Percentiles rank a stretch among this genome's conserved stretches.
Evolutionary conservation across 108 stramenopile genomes (phyloP).

Genomic region (Parmales sp.): DNA sequence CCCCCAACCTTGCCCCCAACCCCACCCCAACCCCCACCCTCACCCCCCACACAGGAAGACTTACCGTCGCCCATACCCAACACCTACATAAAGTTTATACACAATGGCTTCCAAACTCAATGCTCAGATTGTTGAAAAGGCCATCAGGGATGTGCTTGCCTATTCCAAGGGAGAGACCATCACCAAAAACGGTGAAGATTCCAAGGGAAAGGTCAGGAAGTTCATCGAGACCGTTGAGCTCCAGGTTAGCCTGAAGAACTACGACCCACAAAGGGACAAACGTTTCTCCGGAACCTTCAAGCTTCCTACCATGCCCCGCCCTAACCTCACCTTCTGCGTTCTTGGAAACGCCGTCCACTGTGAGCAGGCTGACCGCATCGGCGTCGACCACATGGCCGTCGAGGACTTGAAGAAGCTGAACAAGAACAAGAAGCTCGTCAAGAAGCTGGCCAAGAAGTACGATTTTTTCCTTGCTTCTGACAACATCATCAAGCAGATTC

Average conservation of each 20-base stretch:
- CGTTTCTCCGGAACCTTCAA: constrained; percentile 99
- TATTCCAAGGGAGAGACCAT: constrained; percentile 41
- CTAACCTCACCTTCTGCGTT: constrained; percentile 94
- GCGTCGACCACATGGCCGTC: constrained; percentile 90
- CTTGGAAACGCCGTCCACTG: constrained; percentile 97
- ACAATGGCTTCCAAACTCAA: constrained; percentile 78
- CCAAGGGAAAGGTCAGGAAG: constrained; percentile 98
- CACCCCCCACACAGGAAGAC: constrained; percentile 1
- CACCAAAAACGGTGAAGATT: constrained; percentile 35
- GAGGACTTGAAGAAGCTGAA: constrained; percentile 99
- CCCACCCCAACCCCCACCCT: background rate
- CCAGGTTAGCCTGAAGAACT: constrained; percentile 98
- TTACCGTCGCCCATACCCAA: background rate
- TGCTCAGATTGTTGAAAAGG: constrained; percentile 64
- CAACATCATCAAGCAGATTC: constrained; percentile 98
- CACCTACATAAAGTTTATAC: background rate
- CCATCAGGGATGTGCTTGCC: constrained; percentile 39
- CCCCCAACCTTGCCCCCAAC: background rate
- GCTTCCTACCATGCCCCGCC: constrained; percentile 85
- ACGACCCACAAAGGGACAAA: constrained; percentile 99
- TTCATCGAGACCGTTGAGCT: constrained; percentile 96
- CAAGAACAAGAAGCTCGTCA: constrained; percentile 99
- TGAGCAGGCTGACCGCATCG: constrained; percentile 96
- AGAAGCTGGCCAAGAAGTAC: constrained; percentile 99
- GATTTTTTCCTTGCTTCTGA: constrained; percentile 99